Percentiles rank a stretch among this genome's conserved stretches.
These are phyloP conservation scores for Acorus calamus DNA, from an alignment of 106 monocot genomes.

Conservation along the genomic window DNA sequence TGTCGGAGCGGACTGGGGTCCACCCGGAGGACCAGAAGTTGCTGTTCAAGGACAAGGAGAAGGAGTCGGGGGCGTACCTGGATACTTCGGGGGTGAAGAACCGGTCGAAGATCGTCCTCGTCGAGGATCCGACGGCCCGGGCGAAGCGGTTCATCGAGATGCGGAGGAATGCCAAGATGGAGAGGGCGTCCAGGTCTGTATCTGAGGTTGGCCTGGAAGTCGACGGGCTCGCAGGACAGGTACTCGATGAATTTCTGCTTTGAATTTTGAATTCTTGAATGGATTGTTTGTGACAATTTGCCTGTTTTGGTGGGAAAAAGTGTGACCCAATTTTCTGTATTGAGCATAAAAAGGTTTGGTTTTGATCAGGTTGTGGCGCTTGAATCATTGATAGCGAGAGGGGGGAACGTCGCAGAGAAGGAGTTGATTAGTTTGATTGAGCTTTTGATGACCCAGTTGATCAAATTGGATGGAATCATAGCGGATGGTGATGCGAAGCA, in stretches of 20 bases:
- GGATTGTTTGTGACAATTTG: no score
- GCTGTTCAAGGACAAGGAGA: conserved; percentile 65
- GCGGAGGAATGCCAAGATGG: conserved; percentile 25
- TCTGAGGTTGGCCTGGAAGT: conserved; percentile 29
- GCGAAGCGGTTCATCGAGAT: conserved; percentile 39
- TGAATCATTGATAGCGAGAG: conserved; percentile 45
- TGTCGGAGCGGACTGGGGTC: conserved; percentile 40
- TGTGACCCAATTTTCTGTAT: no score
- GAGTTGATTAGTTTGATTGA: conserved; percentile 58
- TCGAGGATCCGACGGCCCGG: conserved; percentile 47
- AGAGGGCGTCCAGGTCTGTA: conserved; percentile 25
- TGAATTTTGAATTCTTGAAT: no score
- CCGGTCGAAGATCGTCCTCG: conserved; percentile 48
- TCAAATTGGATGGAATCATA: conserved; percentile 56
- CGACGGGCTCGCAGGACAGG: conserved; percentile 37
- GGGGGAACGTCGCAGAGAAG: conserved; percentile 50
- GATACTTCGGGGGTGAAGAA: conserved; percentile 71
- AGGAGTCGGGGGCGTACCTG: conserved; percentile 40
- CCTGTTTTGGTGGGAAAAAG: no score
- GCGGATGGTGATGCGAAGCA: conserved; percentile 61
- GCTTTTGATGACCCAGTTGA: conserved; percentile 58
- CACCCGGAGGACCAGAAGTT: conserved; percentile 77
- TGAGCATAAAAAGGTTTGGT: no score
- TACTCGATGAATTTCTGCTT: neutral
- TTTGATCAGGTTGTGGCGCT: conserved; percentile 48